These are phyloP conservation scores for Syzygium grande DNA, from an alignment of 345 rosid species.

Conservation along the genomic window DNA sequence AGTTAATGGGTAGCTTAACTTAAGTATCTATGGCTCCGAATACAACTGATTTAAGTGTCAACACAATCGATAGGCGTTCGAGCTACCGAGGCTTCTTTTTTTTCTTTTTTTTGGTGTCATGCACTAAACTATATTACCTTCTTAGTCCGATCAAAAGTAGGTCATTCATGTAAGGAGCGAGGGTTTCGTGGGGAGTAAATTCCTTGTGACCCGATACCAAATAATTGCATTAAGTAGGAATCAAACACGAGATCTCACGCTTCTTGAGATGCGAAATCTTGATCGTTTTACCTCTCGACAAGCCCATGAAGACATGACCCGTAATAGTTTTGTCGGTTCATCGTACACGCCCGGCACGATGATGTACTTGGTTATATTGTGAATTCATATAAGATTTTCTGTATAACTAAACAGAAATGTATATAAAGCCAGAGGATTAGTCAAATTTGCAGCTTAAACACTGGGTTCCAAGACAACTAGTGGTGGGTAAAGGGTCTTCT, in stretches of 20 bases:
- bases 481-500: background rate
- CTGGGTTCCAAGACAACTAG: background rate
- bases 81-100: too few species aligned
- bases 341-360: background rate
- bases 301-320: background rate
- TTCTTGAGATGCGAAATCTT: background rate
- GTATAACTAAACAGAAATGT: background rate
- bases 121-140: background rate
- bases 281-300: accelerated
- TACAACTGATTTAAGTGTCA: background rate
- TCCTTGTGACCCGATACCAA: background rate
- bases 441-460: background rate
- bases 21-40: background rate
- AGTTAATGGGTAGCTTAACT: background rate
- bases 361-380: background rate
- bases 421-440: background rate
- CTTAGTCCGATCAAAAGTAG: background rate
- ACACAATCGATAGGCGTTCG: background rate
- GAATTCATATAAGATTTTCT: background rate
- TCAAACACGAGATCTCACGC: background rate
- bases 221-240: background rate
- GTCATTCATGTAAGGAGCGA: background rate
- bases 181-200: background rate
- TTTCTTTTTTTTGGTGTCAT: background rate
- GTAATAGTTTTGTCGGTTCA: background rate